Evolutionary conservation across 2,329 filamentous ascomycete species (phyloP), one percentile per base, ranked within the genome.

Genomic region (Xylaria sp.): DNA sequence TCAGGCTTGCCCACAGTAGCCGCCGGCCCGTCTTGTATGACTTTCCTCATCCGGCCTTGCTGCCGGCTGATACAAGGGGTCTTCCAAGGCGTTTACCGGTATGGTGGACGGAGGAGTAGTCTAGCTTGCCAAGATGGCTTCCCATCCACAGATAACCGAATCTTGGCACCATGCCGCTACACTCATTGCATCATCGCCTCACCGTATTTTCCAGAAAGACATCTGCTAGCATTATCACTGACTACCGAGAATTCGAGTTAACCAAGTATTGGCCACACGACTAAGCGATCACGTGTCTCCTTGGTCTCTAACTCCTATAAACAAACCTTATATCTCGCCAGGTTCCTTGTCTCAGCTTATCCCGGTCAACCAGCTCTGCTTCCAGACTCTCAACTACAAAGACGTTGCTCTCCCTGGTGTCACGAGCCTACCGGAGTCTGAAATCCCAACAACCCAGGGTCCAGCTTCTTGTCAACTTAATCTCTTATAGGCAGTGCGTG

Each of bases 131-230:
- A 61, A 69, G 64, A 65, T 67, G 51, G 56, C 28, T 12, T 48
- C 20, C 25, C 52, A 25, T 41, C 37, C 48, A 60, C 23, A 68
- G 65, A 70, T 70, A 65, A 51, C 61, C 68, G 61, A 68, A 59
- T n/a, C 65, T 70, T 67, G 65, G 59, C 65, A 23, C 15, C 41
- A n/a, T 68, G 55, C 65, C 52, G 7, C 57, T 70, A 48, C 39
- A 56, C 12, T 31, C 18, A 13, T 65, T 65, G 41, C 63, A 63
- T 37, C 60, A 46, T 28, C 34, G 20, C n/a, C 56, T 39, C 56
- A 25, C 44, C 44, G 18, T 64, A 57, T 52, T 61, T 46, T 20
- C 54, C 31, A 46, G 2, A 1, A n/a, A 31, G 18, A 7, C 15
- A 9, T 44, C 23, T 28, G 28, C 37, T 8, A 28, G 31, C 37